Percentiles rank a stretch among this genome's conserved stretches.
Evolutionary conservation across 202 grass and related monocot species (phyloP).

Genomic region (Alloteropsis angusta): DNA sequence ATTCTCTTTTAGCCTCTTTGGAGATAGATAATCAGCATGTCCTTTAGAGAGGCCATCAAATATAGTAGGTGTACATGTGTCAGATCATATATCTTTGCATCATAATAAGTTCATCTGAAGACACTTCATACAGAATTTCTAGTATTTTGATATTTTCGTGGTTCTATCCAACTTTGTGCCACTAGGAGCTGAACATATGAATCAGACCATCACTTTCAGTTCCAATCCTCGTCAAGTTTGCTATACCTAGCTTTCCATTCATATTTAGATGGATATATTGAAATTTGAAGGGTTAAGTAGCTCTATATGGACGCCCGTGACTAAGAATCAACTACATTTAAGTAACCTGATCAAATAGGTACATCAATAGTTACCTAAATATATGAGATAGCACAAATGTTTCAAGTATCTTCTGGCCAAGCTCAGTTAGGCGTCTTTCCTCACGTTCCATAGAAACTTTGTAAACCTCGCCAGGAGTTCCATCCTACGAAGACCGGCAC

Average conservation of each 20-base stretch:
- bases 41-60: background rate
- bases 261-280: background rate
- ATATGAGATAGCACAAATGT: conserved; percentile 77
- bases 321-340: conserved; percentile 10
- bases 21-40: background rate
- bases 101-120: background rate
- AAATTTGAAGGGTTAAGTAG: background rate
- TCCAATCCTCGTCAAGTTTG: background rate
- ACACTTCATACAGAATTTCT: background rate
- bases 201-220: background rate
- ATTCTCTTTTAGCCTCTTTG: background rate
- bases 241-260: background rate
- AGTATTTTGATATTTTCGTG: conserved; percentile 4
- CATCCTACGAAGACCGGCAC: conserved; percentile 37
- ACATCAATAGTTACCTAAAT: conserved; percentile 48
- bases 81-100: background rate
- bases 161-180: background rate
- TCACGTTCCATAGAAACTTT: conserved; percentile 76
- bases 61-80: background rate
- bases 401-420: conserved; percentile 80
- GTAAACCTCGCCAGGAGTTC: conserved; percentile 53
- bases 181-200: conserved; percentile 5
- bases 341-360: conserved; percentile 19
- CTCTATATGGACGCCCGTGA: background rate
- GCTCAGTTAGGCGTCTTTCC: conserved; percentile 68